Conservation (phyloP, 306 rosid genomes). For the Rosa rugosa region DNA sequence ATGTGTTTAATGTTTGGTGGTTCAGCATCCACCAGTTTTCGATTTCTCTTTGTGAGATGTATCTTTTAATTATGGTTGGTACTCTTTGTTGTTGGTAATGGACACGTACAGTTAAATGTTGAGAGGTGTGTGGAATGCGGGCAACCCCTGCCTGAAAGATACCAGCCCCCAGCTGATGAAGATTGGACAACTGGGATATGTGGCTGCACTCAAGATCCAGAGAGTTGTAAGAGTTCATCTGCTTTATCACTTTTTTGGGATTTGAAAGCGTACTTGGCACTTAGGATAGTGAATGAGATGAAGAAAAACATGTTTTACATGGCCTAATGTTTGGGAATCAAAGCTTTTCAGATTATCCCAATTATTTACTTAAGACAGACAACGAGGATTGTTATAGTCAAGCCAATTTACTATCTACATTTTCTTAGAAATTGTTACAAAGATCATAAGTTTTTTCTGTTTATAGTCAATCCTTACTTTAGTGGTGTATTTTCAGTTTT, state of each 20-base stretch:
- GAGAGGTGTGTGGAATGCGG: slow-evolving; percentile 63
- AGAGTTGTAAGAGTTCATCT: slow-evolving; percentile 49
- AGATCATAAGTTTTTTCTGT: not conserved
- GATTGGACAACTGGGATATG: slow-evolving; percentile 72
- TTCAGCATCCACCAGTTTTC: not conserved
- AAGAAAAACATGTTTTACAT: not conserved
- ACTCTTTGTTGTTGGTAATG: not conserved
- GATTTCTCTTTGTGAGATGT: not conserved
- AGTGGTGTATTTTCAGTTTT: not conserved
- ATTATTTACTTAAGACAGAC: not conserved
- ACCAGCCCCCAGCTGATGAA: slow-evolving; percentile 69
- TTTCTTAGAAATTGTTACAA: not conserved
- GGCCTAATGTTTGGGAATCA: not conserved
- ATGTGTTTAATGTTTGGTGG: not conserved
- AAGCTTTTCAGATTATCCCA: not conserved
- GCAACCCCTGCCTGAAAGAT: slow-evolving; percentile 69
- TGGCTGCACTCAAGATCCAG: slow-evolving; percentile 61
- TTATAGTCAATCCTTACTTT: not conserved
- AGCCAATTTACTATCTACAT: not conserved
- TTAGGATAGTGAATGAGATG: not conserved
- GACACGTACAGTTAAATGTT: slow-evolving; percentile 59
- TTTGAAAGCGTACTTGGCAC: slow-evolving; percentile 3
- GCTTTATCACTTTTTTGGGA: not conserved
- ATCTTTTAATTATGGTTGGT: not conserved
- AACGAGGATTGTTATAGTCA: not conserved